phyloP scores from a whole-genome alignment of 2,329 filamentous ascomycete genomes.

The Aspergillus carbonarius region DNA sequence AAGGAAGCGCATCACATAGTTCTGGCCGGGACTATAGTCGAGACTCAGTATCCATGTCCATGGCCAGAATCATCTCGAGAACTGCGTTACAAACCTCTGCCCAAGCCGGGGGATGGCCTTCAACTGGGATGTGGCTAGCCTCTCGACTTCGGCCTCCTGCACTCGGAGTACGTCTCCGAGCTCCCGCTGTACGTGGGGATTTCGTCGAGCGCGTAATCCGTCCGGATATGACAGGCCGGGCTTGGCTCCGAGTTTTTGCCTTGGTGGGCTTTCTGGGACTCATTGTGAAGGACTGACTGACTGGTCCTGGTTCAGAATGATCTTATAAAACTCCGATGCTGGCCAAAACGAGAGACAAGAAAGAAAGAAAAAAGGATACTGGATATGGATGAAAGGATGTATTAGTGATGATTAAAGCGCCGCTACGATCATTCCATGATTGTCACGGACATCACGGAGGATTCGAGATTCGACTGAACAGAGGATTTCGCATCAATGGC shows the following conservation, averaged over 20 bases:
- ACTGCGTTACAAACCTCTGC: conserved; percentile 39
- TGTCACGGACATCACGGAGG: not conserved
- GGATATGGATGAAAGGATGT: not conserved
- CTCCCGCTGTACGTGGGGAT: too few species aligned
- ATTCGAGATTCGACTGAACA: not conserved
- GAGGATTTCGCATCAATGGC: not conserved
- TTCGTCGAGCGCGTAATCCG: not conserved
- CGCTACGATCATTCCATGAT: not conserved
- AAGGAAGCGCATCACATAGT: conserved; percentile 63
- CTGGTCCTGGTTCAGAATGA: not conserved
- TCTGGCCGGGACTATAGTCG: conserved; percentile 42
- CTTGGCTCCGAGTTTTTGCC: not conserved
- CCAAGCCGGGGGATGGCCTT: conserved; percentile 54
- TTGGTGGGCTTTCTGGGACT: not conserved
- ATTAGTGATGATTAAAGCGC: not conserved
- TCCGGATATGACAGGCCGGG: not conserved
- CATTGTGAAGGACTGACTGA: not conserved
- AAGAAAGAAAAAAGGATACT: not conserved
- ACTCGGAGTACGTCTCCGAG: too few species aligned
- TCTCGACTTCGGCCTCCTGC: too few species aligned
- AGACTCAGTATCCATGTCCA: too few species aligned
- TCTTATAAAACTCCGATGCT: not conserved
- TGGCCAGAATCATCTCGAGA: too few species aligned
- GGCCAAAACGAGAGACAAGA: not conserved
- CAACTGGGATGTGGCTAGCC: conserved; percentile 2